Conservation (phyloP, 805 yeast species). For the Cyberlindnera samutprakarnensis region DNA sequence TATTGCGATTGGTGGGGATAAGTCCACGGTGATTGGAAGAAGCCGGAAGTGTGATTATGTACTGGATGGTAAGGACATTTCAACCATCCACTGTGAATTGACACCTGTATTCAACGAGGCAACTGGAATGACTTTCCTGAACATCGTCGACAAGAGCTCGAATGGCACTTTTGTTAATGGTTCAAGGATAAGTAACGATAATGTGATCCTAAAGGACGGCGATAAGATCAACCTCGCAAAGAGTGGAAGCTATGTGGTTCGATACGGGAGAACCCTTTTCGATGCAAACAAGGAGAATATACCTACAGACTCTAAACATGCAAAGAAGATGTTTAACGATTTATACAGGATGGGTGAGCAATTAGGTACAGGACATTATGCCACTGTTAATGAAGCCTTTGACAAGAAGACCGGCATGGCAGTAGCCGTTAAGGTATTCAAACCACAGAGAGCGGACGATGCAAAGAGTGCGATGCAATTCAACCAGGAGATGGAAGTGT, state of each 20-base stretch:
- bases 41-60: constrained; percentile 53
- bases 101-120: constrained; percentile 32
- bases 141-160: constrained; percentile 46
- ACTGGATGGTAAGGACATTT: constrained; percentile 51
- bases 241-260: constrained; percentile 43
- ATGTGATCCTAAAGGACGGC: constrained; percentile 49
- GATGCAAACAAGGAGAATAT: constrained; percentile 12
- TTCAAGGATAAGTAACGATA: constrained; percentile 37
- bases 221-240: constrained; percentile 54
- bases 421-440: constrained; percentile 72
- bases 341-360: constrained; percentile 43
- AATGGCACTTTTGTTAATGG: constrained; percentile 68
- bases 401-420: constrained; percentile 48
- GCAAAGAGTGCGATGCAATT: constrained; percentile 34
- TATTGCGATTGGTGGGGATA: constrained; percentile 24
- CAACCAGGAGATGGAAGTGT: constrained; percentile 59
- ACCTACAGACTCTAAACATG: neutral
- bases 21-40: constrained; percentile 39
- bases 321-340: constrained; percentile 42
- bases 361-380: constrained; percentile 74
- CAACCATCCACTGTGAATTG: constrained; percentile 57
- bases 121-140: constrained; percentile 29
- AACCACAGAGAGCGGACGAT: constrained; percentile 41
- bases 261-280: constrained; percentile 26
- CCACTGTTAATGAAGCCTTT: constrained; percentile 67